phyloP scores from a whole-genome alignment of 371 early-diverging fungal genomes.

The Mortierella sp. region DNA sequence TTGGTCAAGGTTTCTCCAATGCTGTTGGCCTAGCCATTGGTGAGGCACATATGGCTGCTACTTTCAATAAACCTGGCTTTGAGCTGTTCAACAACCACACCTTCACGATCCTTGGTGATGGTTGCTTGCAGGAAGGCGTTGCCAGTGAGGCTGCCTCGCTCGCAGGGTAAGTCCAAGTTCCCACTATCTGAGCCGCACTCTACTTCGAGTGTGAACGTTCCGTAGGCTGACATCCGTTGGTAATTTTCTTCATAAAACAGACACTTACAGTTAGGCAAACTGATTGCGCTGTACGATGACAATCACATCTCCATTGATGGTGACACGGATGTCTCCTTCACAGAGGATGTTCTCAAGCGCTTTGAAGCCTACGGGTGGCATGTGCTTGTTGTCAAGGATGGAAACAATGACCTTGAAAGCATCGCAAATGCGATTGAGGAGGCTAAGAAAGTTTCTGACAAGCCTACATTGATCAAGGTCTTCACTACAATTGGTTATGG shows the following conservation, averaged over 20 bases:
- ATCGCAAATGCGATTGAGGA: conserved; percentile 80
- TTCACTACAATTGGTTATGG: conserved; percentile 90
- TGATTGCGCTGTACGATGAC: conserved; percentile 97
- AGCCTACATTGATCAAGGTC: conserved; percentile 91
- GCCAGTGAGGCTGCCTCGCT: conserved; percentile 96
- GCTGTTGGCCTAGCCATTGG: conserved; percentile 98
- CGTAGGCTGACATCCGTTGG: not conserved
- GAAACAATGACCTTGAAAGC: conserved; percentile 81
- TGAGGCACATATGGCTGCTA: conserved; percentile 88
- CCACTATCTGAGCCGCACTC: too few relatives aligned
- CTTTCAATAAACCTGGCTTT: conserved; percentile 90
- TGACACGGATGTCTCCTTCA: conserved; percentile 88
- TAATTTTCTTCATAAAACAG: conserved; percentile 52
- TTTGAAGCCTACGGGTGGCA: conserved; percentile 97
- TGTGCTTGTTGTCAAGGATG: conserved; percentile 82
- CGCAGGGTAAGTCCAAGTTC: conserved; percentile 81
- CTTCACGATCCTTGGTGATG: conserved; percentile 96
- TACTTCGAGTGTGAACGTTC: not conserved
- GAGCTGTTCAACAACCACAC: conserved; percentile 88
- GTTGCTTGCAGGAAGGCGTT: conserved; percentile 99
- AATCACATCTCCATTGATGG: conserved; percentile 98
- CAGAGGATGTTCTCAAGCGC: conserved; percentile 93
- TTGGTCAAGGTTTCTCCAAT: conserved; percentile 98
- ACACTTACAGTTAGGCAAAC: conserved; percentile 95
- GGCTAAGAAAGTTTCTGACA: conserved; percentile 86